These are phyloP conservation scores for Grifola frondosa DNA, from an alignment of 1,284 basidiomycete species.

Conservation along the genomic window DNA sequence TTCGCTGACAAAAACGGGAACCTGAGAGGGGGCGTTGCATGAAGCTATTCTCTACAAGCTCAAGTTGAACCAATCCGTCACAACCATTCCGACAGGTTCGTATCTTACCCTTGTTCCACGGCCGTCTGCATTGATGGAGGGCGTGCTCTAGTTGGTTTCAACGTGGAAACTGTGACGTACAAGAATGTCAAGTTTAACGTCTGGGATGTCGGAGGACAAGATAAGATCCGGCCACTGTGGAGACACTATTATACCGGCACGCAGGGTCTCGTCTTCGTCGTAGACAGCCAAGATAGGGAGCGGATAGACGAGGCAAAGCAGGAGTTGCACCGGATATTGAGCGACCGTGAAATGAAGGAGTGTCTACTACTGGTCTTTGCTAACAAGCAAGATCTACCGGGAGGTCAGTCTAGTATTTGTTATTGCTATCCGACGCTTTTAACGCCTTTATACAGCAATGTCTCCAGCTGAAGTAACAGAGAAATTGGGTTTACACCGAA, in stretches of 20 bases:
- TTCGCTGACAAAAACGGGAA: not conserved
- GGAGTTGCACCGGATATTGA: conserved; percentile 95
- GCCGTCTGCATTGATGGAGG: not conserved
- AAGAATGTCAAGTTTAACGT: conserved; percentile 99
- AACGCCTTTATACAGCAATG: conserved; percentile 70
- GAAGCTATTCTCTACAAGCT: conserved; percentile 98
- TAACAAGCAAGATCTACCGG: conserved; percentile 99
- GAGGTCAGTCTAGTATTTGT: conserved; percentile 58
- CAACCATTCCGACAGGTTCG: conserved; percentile 96
- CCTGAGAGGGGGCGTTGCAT: conserved; percentile 17
- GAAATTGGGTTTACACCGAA: conserved; percentile 91
- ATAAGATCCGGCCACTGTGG: conserved; percentile 98
- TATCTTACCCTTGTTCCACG: conserved; percentile 10
- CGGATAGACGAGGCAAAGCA: conserved; percentile 96
- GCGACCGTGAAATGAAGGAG: conserved; percentile 98
- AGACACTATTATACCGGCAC: conserved; percentile 99
- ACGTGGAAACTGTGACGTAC: conserved; percentile 99
- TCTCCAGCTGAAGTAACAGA: conserved; percentile 98
- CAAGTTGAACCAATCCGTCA: conserved; percentile 98
- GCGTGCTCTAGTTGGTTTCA: conserved; percentile 87
- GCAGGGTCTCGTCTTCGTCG: conserved; percentile 97
- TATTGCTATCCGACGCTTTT: not conserved
- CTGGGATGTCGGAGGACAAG: conserved; percentile 99
- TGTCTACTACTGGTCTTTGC: conserved; percentile 97
- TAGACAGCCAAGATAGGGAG: conserved; percentile 89